These are phyloP conservation scores for Ophiostoma angusticollis DNA, from an alignment of 2,329 filamentous ascomycete genomes.

Conservation along the genomic window DNA sequence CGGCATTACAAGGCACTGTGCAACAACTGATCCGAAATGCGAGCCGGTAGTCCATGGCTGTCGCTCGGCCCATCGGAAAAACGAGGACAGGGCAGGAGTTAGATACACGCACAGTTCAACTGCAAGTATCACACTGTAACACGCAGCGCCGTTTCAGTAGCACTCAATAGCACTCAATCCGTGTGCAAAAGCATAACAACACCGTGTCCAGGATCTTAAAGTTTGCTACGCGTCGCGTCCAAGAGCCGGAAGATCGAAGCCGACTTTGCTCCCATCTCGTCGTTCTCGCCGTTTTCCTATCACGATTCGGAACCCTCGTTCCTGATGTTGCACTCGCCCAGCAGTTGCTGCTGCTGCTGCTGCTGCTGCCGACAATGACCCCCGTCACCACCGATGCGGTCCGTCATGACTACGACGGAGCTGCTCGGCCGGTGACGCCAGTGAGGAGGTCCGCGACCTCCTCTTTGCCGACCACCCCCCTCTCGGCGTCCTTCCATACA, in stretches of 20 bases:
- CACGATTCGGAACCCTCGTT: slow-evolving; percentile 1
- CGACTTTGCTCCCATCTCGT: not conserved
- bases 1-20: slow-evolving; percentile 2
- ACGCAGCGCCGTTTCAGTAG: not conserved
- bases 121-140: too few relatives aligned
- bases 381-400: not conserved
- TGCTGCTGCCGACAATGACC: not conserved
- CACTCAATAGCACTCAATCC: too few relatives aligned
- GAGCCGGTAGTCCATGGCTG: slow-evolving; percentile 5
- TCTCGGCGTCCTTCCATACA: slow-evolving; percentile 2
- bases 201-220: not conserved
- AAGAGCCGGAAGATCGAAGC: too few relatives aligned
- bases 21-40: not conserved
- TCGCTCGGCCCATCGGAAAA: slow-evolving; percentile 12
- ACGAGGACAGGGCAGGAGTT: slow-evolving; percentile 4
- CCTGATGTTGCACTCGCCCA: slow-evolving; percentile 10
- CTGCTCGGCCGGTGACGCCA: not conserved
- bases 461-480: slow-evolving; percentile 13
- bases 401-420: too few relatives aligned
- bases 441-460: slow-evolving; percentile 8
- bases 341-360: not conserved
- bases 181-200: too few relatives aligned
- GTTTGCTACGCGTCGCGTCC: too few relatives aligned
- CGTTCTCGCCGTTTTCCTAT: not conserved
- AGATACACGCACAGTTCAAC: too few relatives aligned